Percentiles rank a stretch among this genome's conserved stretches.
Evolutionary conservation across 805 yeast genomes (phyloP).

Genomic region (Hermanozyma aechmeae): DNA sequence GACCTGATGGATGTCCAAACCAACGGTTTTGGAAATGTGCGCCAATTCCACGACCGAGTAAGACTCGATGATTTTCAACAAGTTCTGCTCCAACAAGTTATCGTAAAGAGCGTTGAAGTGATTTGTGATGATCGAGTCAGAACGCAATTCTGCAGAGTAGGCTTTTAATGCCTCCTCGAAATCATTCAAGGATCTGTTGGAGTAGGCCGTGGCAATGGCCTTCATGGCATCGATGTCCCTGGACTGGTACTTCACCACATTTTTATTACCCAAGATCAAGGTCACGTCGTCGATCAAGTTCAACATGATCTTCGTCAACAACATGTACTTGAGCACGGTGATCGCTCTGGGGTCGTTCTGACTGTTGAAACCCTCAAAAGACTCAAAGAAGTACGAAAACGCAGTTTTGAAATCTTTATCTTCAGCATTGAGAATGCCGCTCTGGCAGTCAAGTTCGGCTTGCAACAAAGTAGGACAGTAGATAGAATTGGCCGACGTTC

Average conservation of each 20-base stretch:
- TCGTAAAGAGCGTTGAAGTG: conserved; percentile 92
- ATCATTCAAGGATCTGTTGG: conserved; percentile 82
- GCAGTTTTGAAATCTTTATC: conserved; percentile 96
- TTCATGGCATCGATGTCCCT: conserved; percentile 94
- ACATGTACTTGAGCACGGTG: conserved; percentile 82
- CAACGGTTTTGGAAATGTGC: conserved; percentile 81
- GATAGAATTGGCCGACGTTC: conserved; percentile 95
- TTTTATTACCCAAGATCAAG: conserved; percentile 64
- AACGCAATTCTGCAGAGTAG: conserved; percentile 66
- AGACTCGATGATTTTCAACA: conserved; percentile 91
- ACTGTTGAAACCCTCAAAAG: conserved; percentile 82
- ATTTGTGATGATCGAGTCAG: conserved; percentile 81
- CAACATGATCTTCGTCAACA: conserved; percentile 87
- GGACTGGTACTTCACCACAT: conserved; percentile 59
- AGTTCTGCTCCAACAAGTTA: conserved; percentile 83
- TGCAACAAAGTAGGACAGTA: conserved; percentile 91
- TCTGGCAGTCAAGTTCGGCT: conserved; percentile 91
- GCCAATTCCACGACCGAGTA: conserved; percentile 91
- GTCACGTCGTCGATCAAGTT: conserved; percentile 81
- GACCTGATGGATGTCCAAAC: conserved; percentile 76
- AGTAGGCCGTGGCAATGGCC: conserved; percentile 82
- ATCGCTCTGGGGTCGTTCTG: conserved; percentile 54
- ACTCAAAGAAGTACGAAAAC: conserved; percentile 87
- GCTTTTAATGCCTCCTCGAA: conserved; percentile 75
- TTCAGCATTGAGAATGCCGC: conserved; percentile 93